Evolutionary conservation across 331 rosid genomes (phyloP).

Genomic region (Dryas integrifolia): DNA sequence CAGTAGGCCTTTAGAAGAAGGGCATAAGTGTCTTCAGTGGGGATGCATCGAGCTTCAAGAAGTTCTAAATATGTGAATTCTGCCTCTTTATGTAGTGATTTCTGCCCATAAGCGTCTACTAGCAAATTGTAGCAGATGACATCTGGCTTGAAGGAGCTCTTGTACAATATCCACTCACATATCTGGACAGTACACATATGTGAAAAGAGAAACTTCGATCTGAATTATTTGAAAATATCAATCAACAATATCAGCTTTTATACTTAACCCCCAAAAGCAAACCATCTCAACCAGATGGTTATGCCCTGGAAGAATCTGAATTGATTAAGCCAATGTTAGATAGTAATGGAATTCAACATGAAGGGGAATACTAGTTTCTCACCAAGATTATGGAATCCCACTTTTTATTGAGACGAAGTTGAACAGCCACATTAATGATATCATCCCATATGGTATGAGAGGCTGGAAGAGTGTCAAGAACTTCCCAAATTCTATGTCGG

Average conservation of each 20-base stretch:
- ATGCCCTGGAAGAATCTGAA: no score
- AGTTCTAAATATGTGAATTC: conserved; percentile 81
- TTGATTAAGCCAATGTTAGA: not conserved
- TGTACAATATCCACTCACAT: conserved; percentile 76
- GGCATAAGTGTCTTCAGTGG: conserved; percentile 91
- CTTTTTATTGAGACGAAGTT: conserved; percentile 68
- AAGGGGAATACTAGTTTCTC: conserved; percentile 24
- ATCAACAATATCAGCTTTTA: no score
- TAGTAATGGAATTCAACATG: not conserved
- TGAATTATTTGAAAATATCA: no score
- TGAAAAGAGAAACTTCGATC: no score
- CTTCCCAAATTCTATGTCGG: conserved; percentile 48
- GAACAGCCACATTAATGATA: conserved; percentile 73
- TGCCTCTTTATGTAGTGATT: conserved; percentile 60
- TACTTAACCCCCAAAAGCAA: no score
- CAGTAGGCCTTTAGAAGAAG: conserved; percentile 87
- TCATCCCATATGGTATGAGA: conserved; percentile 85
- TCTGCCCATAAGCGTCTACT: conserved; percentile 83
- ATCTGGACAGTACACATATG: conserved; percentile 40
- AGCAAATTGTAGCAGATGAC: conserved; percentile 86
- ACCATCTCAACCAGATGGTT: no score
- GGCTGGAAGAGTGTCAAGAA: conserved; percentile 66
- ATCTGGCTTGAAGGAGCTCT: conserved; percentile 84
- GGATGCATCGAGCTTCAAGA: conserved; percentile 67
- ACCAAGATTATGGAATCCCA: conserved; percentile 85